Percentiles rank a stretch among this genome's conserved stretches.
Evolutionary conservation across 192 early-diverging fungal genomes (phyloP).

Genomic region (Coemansia furcata): DNA sequence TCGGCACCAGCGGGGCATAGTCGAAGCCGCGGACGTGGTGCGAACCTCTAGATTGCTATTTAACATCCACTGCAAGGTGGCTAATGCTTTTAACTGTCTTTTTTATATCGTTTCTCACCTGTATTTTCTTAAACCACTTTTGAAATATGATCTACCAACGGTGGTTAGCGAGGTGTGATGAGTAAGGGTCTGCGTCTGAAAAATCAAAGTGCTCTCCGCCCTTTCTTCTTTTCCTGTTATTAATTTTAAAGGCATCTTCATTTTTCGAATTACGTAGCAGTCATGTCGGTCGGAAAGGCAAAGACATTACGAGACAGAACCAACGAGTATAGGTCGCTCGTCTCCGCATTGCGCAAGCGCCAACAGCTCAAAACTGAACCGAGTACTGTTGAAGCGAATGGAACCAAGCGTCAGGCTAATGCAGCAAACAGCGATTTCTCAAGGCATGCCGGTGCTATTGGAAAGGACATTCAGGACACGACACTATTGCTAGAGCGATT

Average conservation of each 20-base stretch:
- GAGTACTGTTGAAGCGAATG: neutral
- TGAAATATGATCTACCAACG: too few relatives aligned
- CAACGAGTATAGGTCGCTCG: conserved; percentile 79
- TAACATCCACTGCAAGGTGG: neutral
- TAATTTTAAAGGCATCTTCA: neutral
- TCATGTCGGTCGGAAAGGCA: conserved; percentile 27
- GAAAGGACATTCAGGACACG: conserved; percentile 83
- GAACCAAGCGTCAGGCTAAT: conserved; percentile 24
- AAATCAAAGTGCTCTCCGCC: too few relatives aligned
- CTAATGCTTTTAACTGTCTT: neutral
- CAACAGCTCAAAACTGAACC: conserved; percentile 31
- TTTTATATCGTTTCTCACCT: neutral
- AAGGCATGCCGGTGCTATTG: conserved; percentile 76
- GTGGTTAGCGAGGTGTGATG: too few relatives aligned
- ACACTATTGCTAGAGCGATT: conserved; percentile 82
- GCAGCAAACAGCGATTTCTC: conserved; percentile 73
- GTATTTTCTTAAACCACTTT: too few relatives aligned
- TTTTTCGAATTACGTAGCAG: neutral
- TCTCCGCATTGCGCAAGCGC: conserved; percentile 64
- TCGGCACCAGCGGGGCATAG: conserved; percentile 2
- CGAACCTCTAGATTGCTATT: neutral
- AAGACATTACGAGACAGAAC: conserved; percentile 69
- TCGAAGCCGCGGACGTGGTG: neutral
- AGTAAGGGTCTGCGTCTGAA: too few relatives aligned
- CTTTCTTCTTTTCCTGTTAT: neutral